Evolutionary conservation across 148 eudicot genomes (phyloP), one percentile per base, ranked within the genome.

Genomic region (Chenopodium album): DNA sequence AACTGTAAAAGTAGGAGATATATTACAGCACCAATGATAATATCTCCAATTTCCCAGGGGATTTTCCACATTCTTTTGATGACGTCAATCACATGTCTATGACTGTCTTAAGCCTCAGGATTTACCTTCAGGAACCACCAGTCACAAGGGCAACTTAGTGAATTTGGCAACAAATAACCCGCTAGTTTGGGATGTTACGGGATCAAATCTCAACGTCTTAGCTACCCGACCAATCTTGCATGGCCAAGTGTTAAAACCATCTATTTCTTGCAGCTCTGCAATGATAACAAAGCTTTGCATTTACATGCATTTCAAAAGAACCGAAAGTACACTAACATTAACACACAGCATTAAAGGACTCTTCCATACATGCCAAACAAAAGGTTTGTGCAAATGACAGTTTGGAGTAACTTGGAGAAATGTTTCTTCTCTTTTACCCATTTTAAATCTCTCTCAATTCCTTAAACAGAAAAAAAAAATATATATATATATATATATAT

Each of bases 151-250:
- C 73, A 83, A 70, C 88, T 91, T 92, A 32, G 88, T 86, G 78
- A 93, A 89, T 88, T 91, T 93, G 75, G 93, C 92, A 46, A 93
- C 88, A 81, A 93, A 93, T 65, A 92, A 87, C 12, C 97, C 94
- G 77, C 97, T 91, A 64, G 92, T 91, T 82, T 79, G 85, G 81
- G 98, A 97, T 67, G 93, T 85, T 75, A 89, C 62, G 17, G 99
- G 99, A 90, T 97, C 97, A 90, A 97, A 96, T 17, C 99, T 89
- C 80, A 96, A 81, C 32, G 99, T 90, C 70, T 90, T 94, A 50
- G 90, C 88, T 85, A 94, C 52, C 63, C 87, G 76, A 37, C 94
- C 97, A 75, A 86, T 84, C 86, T 84, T 92, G 87, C 99, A 97
- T 52, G 97, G 98, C 99, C 98, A 97, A 62, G 79, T 82, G 80